phyloP scores from a whole-genome alignment of 192 early-diverging fungal genomes.

The Ambispora gerdemannii region DNA sequence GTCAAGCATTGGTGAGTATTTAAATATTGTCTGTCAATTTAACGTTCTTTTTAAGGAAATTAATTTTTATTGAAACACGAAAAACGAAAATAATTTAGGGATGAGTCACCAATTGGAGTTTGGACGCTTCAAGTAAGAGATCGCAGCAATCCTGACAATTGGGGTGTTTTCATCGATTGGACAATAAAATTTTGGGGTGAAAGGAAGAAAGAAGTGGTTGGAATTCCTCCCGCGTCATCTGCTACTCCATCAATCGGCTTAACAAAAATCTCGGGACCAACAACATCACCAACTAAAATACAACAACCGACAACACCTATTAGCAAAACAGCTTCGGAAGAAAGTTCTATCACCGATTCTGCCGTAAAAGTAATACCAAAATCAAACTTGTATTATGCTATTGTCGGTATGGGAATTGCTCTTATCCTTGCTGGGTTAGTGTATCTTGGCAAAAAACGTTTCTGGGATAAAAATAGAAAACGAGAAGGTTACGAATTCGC shows the following conservation, averaged over 20 bases:
- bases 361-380: background rate
- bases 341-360: background rate
- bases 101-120: constrained; percentile 77
- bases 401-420: constrained; percentile 4
- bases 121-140: constrained; percentile 80
- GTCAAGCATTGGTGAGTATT: constrained; percentile 88
- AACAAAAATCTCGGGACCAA: background rate
- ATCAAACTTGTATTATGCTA: constrained; percentile 1
- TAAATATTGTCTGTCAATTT: background rate
- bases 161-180: constrained; percentile 66
- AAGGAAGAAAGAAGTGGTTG: constrained; percentile 15
- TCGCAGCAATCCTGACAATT: constrained; percentile 46
- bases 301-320: background rate
- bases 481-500: constrained; percentile 17
- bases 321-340: background rate
- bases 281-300: background rate
- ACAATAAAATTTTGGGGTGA: constrained; percentile 68
- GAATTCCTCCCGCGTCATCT: no score
- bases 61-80: background rate
- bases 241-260: background rate
- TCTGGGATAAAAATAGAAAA: background rate
- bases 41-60: background rate
- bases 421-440: constrained; percentile 16
- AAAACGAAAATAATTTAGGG: constrained; percentile 52
- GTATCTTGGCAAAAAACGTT: constrained; percentile 3